Conservation (phyloP, 1,139 yeast genomes). For the Candida dubliniensis region DNA sequence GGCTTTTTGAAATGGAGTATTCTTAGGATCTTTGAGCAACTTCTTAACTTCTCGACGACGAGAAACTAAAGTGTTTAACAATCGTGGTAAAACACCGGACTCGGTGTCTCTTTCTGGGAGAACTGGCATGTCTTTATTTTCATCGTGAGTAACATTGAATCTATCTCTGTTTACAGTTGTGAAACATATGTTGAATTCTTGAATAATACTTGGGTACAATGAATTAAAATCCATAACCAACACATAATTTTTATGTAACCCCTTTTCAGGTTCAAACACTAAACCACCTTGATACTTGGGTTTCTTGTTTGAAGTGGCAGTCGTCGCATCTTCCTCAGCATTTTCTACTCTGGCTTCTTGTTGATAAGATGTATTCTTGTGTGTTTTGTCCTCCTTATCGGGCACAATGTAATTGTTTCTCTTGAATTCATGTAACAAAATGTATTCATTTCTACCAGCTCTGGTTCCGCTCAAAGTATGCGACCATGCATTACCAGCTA, state of each 20-base stretch:
- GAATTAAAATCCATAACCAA: conserved; percentile 98
- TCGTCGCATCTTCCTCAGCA: conserved; percentile 47
- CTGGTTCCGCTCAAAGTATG: conserved; percentile 93
- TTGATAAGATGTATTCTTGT: conserved; percentile 39
- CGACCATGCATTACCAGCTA: conserved; percentile 98
- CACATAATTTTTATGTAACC: conserved; percentile 84
- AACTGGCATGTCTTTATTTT: conserved; percentile 68
- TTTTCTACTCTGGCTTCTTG: conserved; percentile 41
- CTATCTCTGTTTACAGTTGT: conserved; percentile 84
- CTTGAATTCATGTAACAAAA: conserved; percentile 88
- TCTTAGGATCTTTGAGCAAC: conserved; percentile 72
- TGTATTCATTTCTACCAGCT: conserved; percentile 93
- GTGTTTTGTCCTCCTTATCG: conserved; percentile 67
- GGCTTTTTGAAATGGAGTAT: conserved; percentile 59
- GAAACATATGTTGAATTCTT: conserved; percentile 94
- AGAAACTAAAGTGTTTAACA: conserved; percentile 79
- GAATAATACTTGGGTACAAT: conserved; percentile 94
- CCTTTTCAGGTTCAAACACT: conserved; percentile 96
- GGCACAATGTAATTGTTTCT: conserved; percentile 84
- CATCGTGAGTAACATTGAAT: conserved; percentile 43
- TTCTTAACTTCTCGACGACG: conserved; percentile 94
- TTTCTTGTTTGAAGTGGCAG: conserved; percentile 61
- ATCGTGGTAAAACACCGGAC: conserved; percentile 84
- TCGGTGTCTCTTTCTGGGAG: conserved; percentile 60
- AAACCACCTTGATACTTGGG: conserved; percentile 94